Evolutionary conservation across 805 yeast species (phyloP).

Genomic region (Tetrapisispora taiwanensis): DNA sequence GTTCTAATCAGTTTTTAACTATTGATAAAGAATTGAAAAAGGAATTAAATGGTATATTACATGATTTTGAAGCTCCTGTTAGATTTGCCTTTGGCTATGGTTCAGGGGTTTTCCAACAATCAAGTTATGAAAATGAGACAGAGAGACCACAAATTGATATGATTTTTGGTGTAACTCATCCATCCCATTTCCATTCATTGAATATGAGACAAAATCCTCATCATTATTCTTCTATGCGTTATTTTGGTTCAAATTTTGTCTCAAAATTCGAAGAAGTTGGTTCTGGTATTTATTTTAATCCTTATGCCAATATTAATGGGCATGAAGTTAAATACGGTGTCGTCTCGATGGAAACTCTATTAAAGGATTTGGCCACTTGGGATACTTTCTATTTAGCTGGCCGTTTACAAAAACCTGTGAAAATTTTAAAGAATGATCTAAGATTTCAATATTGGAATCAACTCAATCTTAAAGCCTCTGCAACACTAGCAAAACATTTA

Average conservation of each 20-base stretch:
- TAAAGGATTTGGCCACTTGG: slow-evolving; percentile 77
- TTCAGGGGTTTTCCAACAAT: slow-evolving; percentile 83
- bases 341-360: slow-evolving; percentile 49
- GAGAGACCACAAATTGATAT: slow-evolving; percentile 70
- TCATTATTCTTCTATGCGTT: slow-evolving; percentile 66
- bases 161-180: slow-evolving; percentile 69
- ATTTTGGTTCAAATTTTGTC: slow-evolving; percentile 50
- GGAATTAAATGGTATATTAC: slow-evolving; percentile 39
- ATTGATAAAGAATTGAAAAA: slow-evolving; percentile 36
- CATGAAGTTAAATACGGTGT: slow-evolving; percentile 76
- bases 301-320: slow-evolving; percentile 60
- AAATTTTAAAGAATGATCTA: slow-evolving; percentile 55
- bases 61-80: slow-evolving; percentile 61
- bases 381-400: slow-evolving; percentile 81
- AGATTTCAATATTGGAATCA: slow-evolving; percentile 59
- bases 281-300: slow-evolving; percentile 91
- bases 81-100: slow-evolving; percentile 88
- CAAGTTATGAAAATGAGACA: slow-evolving; percentile 31
- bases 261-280: slow-evolving; percentile 57
- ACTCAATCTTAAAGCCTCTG: slow-evolving; percentile 66
- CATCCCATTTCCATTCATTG: slow-evolving; percentile 64
- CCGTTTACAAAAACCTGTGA: slow-evolving; percentile 87
- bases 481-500: slow-evolving; percentile 41
- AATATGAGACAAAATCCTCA: slow-evolving; percentile 57
- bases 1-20: slow-evolving; percentile 45